Conservation (phyloP, 148 eudicot genomes). For the Drosera capensis region DNA sequence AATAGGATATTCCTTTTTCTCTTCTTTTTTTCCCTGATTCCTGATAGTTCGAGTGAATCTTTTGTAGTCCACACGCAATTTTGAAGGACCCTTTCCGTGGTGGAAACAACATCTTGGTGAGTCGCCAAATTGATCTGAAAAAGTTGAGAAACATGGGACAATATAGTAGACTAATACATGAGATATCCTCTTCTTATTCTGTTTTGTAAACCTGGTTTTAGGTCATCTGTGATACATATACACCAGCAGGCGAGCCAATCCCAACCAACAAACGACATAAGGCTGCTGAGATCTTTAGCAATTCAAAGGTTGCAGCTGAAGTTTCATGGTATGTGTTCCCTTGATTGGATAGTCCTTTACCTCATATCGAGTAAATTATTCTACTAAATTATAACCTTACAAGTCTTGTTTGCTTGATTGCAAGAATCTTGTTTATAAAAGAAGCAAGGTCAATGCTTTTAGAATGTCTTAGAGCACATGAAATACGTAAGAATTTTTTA, state of each 20-base stretch:
- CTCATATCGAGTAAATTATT: too few relatives aligned
- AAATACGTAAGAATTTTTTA: too few relatives aligned
- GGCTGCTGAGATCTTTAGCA: slow-evolving; percentile 79
- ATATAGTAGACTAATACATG: neutral
- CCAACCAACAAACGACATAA: slow-evolving; percentile 85
- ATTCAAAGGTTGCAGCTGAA: slow-evolving; percentile 59
- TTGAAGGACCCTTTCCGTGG: slow-evolving; percentile 99
- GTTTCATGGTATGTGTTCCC: slow-evolving; percentile 60
- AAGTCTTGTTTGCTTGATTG: too few relatives aligned
- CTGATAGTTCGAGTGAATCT: too few relatives aligned
- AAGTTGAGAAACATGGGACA: neutral
- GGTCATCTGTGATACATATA: slow-evolving; percentile 95
- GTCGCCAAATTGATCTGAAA: too few relatives aligned
- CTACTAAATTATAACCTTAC: too few relatives aligned
- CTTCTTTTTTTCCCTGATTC: too few relatives aligned
- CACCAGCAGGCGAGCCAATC: slow-evolving; percentile 91
- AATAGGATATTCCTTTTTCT: neutral
- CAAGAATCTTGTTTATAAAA: too few relatives aligned
- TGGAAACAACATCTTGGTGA: slow-evolving; percentile 94
- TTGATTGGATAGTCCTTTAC: too few relatives aligned
- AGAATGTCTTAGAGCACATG: too few relatives aligned
- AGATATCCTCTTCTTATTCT: neutral
- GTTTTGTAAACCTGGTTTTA: slow-evolving; percentile 15
- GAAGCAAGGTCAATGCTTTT: too few relatives aligned
- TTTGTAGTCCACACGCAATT: slow-evolving; percentile 96